Percentiles rank a stretch among this genome's conserved stretches.
phyloP scores from a whole-genome alignment of 108 stramenopile genomes.

The Discostella pseudostelligera region DNA sequence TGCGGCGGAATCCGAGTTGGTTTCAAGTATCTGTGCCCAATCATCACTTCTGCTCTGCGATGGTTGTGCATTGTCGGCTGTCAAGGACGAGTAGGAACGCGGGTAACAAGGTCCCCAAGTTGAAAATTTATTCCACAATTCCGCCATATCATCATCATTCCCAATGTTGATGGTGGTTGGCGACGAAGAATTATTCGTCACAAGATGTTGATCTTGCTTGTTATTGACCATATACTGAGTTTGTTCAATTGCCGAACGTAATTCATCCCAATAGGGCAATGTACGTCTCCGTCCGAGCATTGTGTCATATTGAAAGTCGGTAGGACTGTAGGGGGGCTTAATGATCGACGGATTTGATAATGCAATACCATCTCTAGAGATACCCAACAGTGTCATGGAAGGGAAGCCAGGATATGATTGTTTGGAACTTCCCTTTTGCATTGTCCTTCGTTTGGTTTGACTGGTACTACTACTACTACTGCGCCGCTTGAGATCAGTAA shows the following conservation, averaged over 20 bases:
- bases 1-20: not conserved
- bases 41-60: not conserved
- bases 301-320: conserved; percentile 3
- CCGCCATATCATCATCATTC: not conserved
- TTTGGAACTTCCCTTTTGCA: not conserved
- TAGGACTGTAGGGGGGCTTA: conserved; percentile 1
- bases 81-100: not conserved
- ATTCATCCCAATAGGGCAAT: conserved; percentile 1
- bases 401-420: conserved; percentile 4
- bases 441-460: not conserved
- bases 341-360: not conserved
- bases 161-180: too few relatives aligned
- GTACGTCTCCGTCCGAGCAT: not conserved
- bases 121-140: conserved; percentile 9
- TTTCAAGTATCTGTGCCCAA: conserved; percentile 18
- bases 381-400: conserved; percentile 1
- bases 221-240: not conserved
- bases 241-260: conserved; percentile 2
- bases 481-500: too few relatives aligned
- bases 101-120: conserved; percentile 47
- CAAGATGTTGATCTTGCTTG: not conserved
- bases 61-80: not conserved
- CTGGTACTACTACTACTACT: not conserved
- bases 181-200: too few relatives aligned
- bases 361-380: not conserved